These are phyloP conservation scores for Colletotrichum zoysiae DNA, from an alignment of 2,329 filamentous ascomycete genomes.

Conservation along the genomic window DNA sequence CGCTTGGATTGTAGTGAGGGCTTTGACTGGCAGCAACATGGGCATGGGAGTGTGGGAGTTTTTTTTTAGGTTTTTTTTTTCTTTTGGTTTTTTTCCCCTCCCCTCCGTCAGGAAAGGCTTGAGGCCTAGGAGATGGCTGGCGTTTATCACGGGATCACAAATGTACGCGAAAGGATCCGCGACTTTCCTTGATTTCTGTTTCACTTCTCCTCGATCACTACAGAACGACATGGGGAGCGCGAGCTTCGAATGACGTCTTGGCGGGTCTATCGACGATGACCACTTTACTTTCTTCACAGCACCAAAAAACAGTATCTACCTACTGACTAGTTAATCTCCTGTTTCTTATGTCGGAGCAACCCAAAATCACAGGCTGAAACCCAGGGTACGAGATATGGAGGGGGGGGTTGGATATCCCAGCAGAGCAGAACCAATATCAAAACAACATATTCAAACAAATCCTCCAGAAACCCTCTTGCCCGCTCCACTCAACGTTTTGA, in stretches of 20 bases:
- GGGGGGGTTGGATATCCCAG: conserved; percentile 25
- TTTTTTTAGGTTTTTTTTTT: background rate
- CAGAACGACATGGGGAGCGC: conserved; percentile 24
- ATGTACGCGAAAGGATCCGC: conserved; percentile 13
- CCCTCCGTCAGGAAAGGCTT: conserved; percentile 15
- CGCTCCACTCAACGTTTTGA: background rate
- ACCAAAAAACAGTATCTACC: background rate
- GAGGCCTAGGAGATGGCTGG: conserved; percentile 19
- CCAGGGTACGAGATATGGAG: conserved; percentile 30
- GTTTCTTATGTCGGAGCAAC: conserved; percentile 27
- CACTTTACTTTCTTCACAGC: conserved; percentile 4
- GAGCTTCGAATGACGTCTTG: conserved; percentile 15
- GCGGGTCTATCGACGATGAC: background rate
- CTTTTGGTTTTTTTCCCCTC: background rate
- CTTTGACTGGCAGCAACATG: conserved; percentile 4
- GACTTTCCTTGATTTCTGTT: conserved; percentile 16
- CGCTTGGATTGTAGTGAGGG: background rate
- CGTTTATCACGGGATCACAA: conserved; percentile 25
- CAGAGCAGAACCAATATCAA: conserved; percentile 35
- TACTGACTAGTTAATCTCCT: conserved; percentile 27
- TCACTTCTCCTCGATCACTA: background rate
- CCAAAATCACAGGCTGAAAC: conserved; percentile 39
- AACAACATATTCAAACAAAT: conserved; percentile 20
- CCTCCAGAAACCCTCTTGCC: background rate
- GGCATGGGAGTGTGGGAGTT: conserved; percentile 32